Evolutionary conservation across 257 asterid genomes (phyloP), one percentile per base, ranked within the genome.

Genomic region (Agastache rugosa): DNA sequence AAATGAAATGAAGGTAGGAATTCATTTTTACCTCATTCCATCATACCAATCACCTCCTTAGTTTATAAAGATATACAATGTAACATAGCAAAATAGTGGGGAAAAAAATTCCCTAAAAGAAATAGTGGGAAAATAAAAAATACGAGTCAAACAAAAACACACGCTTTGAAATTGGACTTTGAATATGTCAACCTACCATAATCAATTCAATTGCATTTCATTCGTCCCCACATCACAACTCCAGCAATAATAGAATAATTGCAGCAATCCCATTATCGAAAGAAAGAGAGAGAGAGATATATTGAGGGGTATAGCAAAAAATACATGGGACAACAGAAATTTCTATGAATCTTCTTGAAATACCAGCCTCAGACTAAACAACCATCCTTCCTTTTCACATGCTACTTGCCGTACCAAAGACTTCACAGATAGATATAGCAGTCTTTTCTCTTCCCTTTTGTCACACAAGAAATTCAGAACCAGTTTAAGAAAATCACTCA

Each of bases 321-420:
- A 23, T 74, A 16, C 35, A 22, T 23, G 72, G 60, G 61, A 63
- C 20, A 69, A 64, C 9, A 63, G 84, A 79, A 81, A 78, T 69
- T 81, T 77, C 84, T 35, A 5, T 66, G 86, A 29, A 61, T 73
- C 78, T 84, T 84, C 85, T 73, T 79, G 69, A 76, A 78, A 75
- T 53, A 58, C 78, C 68, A 45, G 27, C 69, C 14, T 51, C 71
- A 45, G 71, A 65, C 83, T 61, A 74, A 22, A 64, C 55, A 79
- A 63, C 73, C 65, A 23, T 51, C 72, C 44, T 75, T 45, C 69
- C 68, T 5, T 63, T 61, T 67, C 81, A 72, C 81, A 75, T 77
- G 17, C 9, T 71, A 23, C 61, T 42, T 63, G 44, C 71, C 80
- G 74, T 70, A 71, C 79, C 74, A 2, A 65, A 78, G 82, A 84